These are phyloP conservation scores for Chamaenerion angustifolium DNA, from an alignment of 345 rosid genomes.

Conservation along the genomic window DNA sequence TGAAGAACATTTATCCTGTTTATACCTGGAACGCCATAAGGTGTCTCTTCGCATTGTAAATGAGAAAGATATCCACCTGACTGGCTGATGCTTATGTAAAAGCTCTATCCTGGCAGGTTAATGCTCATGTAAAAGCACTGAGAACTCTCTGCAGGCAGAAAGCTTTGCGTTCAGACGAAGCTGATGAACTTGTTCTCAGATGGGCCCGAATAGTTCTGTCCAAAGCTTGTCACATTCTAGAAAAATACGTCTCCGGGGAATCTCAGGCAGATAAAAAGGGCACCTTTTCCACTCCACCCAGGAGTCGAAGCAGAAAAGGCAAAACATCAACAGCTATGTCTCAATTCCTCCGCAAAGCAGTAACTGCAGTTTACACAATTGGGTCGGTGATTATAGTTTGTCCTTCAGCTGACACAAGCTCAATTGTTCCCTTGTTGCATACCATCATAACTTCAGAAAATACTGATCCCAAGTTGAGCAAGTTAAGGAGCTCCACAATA, in stretches of 20 bases:
- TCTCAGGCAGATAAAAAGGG: constrained; percentile 22
- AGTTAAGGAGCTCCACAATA: constrained; percentile 33
- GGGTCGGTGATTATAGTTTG: constrained; percentile 65
- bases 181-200: constrained; percentile 51
- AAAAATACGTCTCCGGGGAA: constrained; percentile 35
- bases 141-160: constrained; percentile 69
- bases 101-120: constrained; percentile 46
- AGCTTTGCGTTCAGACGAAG: constrained; percentile 42
- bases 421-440: constrained; percentile 52
- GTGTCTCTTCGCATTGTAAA: too few relatives aligned
- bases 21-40: too few relatives aligned
- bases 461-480: constrained; percentile 47
- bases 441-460: constrained; percentile 67
- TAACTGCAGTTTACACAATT: constrained; percentile 57
- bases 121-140: constrained; percentile 86
- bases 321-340: constrained; percentile 30
- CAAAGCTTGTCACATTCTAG: constrained; percentile 46
- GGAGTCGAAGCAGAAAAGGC: constrained; percentile 33
- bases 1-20: too few relatives aligned
- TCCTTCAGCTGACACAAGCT: constrained; percentile 56
- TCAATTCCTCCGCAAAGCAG: constrained; percentile 17
- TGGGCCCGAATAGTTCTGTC: constrained; percentile 59
- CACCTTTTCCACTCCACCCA: constrained; percentile 55
- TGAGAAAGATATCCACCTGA: too few relatives aligned
- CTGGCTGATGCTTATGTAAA: constrained; percentile 6